phyloP scores from a whole-genome alignment of 495 filamentous ascomycete species.

The Neurospora sp. region DNA sequence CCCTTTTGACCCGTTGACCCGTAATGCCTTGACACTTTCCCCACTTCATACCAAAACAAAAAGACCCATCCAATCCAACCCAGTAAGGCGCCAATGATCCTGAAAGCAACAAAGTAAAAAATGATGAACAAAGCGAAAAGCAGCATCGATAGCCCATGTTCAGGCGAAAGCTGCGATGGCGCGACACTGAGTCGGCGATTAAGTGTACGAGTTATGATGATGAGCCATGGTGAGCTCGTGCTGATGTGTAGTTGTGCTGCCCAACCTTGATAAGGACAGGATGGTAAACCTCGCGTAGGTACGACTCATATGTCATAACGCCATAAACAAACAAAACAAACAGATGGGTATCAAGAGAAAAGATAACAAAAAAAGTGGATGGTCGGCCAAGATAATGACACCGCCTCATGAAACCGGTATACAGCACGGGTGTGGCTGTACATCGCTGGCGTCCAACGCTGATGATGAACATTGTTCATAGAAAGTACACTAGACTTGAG shows the following conservation, averaged over 20 bases:
- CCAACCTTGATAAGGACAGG: not conserved
- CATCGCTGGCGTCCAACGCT: not conserved
- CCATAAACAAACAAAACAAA: conserved; percentile 4
- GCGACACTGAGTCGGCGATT: not conserved
- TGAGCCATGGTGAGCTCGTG: not conserved
- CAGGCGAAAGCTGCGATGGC: not conserved
- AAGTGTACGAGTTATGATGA: not conserved
- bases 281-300: not conserved
- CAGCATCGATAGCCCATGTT: not conserved
- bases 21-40: not conserved
- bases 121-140: not conserved
- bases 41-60: not conserved
- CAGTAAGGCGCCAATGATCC: not conserved
- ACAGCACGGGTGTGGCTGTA: not conserved
- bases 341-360: conserved; percentile 8
- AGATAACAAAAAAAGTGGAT: not conserved
- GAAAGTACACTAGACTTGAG: conserved; percentile 9
- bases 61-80: not conserved
- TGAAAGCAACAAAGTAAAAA: not conserved
- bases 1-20: not conserved
- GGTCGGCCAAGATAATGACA: not conserved
- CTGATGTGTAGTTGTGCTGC: not conserved
- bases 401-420: not conserved
- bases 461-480: not conserved
- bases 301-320: not conserved